These are phyloP conservation scores for Quercus aquifolioides DNA, from an alignment of 306 rosid genomes.

Conservation along the genomic window DNA sequence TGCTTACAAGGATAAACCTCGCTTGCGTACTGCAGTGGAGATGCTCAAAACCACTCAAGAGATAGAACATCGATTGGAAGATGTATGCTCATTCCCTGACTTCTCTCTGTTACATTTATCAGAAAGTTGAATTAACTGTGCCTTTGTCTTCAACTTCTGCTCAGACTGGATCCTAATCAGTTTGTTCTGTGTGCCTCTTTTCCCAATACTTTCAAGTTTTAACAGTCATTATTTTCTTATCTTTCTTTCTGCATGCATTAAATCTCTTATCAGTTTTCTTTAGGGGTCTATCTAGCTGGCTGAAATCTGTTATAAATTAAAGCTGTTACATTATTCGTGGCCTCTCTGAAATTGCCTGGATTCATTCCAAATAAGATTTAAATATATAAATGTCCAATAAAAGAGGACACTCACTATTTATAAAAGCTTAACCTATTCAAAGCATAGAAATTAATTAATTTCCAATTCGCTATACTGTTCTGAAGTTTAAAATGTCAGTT, in stretches of 20 bases:
- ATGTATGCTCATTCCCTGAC: conserved; percentile 42
- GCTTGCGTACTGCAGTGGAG: conserved; percentile 70
- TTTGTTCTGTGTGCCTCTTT: background rate
- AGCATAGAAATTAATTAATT: too few species aligned
- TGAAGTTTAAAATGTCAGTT: too few species aligned
- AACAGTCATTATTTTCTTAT: background rate
- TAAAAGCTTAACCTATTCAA: too few species aligned
- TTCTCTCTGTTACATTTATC: conserved; percentile 6
- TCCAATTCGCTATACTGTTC: too few species aligned
- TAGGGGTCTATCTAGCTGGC: background rate
- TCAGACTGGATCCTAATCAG: background rate
- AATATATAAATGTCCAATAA: background rate
- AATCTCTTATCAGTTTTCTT: background rate
- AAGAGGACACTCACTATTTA: background rate
- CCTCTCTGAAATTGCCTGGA: background rate
- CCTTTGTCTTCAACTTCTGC: background rate
- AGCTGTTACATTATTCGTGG: background rate
- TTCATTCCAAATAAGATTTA: background rate
- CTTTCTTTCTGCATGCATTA: background rate
- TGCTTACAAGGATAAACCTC: conserved; percentile 85
- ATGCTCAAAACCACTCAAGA: conserved; percentile 79
- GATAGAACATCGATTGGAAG: conserved; percentile 56
- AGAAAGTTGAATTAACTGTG: background rate
- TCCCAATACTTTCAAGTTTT: background rate
- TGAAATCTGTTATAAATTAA: background rate